Base-by-base conservation (phyloP, 495 filamentous ascomycete genomes). In the Pseudotulostoma volvatum region DNA sequence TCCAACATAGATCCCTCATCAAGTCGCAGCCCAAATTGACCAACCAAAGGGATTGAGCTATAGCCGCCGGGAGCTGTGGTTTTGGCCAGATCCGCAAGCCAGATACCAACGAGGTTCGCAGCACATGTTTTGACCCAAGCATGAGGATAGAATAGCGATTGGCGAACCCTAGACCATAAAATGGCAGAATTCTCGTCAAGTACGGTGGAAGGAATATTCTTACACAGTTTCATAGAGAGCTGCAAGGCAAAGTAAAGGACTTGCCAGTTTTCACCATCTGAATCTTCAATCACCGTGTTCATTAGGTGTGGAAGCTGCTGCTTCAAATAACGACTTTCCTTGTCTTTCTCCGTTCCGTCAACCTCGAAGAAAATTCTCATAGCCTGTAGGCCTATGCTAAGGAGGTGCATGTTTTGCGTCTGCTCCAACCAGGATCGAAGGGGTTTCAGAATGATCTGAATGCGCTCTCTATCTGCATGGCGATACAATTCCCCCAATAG, bases 291-390 rank as follows among this genome's bases (percentile, higher is more conserved):
- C 31, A 66, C 60, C 5, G 68, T 40, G 53, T 63, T 38, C 61
- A 64, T 52, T 74, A 57, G 70, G 43, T 61, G 44, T 3, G 61
- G 56, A 9, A 82, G 51, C 45, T 57, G 48, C 8, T 54, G 42
- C 9, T 52, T 42, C 14, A 70, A 52, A 23, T 58, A 70, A 0
- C 60, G 55, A 14, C 72, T 46, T 47, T 84, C 72, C 47, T 78
- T 81, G 32, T 71, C 70, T 41, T 74, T 74, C 39, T 70, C 71
- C 3, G 63, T 63, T 33, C 68, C 72, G 18, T 73, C 66, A 1
- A 66, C 68, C 36, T 93, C 84, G 44, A 92, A 80, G 56, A 81
- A 93, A 4, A 93, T 71, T 2, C 74, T 71, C 61, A 85, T 93
- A 11, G 76, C 70, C 47, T 87, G 86, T 25, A 95, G 54, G 1